Evolutionary conservation across 2,329 filamentous ascomycete species (phyloP).

Genomic region (Microdochium nivale): DNA sequence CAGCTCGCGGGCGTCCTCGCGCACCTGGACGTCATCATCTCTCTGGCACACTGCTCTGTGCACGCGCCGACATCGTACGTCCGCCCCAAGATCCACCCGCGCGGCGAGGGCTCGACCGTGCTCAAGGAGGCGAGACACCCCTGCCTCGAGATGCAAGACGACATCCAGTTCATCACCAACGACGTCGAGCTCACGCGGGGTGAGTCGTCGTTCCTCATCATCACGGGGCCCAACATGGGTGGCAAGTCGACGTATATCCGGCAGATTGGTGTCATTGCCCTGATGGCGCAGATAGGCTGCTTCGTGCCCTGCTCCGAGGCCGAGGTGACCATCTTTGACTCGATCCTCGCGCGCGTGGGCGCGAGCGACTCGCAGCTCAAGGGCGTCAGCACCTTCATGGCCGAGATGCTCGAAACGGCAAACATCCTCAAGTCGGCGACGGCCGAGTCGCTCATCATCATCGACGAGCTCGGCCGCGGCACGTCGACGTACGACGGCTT

Average conservation of each 20-base stretch:
- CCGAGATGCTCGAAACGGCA: slow-evolving; percentile 97
- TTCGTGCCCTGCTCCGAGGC: slow-evolving; percentile 90
- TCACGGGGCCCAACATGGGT: slow-evolving; percentile 98
- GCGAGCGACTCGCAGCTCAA: slow-evolving; percentile 96
- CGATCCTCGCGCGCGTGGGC: slow-evolving; percentile 89
- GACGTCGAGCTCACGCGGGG: slow-evolving; percentile 76
- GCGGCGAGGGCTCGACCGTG: slow-evolving; percentile 79
- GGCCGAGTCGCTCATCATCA: slow-evolving; percentile 92
- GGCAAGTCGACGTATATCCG: slow-evolving; percentile 98
- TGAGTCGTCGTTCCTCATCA: slow-evolving; percentile 84
- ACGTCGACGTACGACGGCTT: slow-evolving; percentile 98
- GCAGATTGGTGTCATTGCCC: slow-evolving; percentile 89
- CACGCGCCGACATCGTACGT: slow-evolving; percentile 91
- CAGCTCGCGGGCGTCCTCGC: slow-evolving; percentile 79
- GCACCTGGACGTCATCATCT: slow-evolving; percentile 90
- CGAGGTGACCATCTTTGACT: slow-evolving; percentile 92
- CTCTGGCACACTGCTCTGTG: slow-evolving; percentile 85
- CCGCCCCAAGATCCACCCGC: slow-evolving; percentile 79
- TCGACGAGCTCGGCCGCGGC: slow-evolving; percentile 92
- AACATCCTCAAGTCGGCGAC: slow-evolving; percentile 98
- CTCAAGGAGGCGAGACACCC: slow-evolving; percentile 93
- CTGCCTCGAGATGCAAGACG: slow-evolving; percentile 97
- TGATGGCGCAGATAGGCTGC: slow-evolving; percentile 95
- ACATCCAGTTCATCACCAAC: slow-evolving; percentile 97
- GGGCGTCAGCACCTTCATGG: slow-evolving; percentile 98